phyloP scores from a whole-genome alignment of 2,329 filamentous ascomycete genomes.

The Mycosphaerella sp. region DNA sequence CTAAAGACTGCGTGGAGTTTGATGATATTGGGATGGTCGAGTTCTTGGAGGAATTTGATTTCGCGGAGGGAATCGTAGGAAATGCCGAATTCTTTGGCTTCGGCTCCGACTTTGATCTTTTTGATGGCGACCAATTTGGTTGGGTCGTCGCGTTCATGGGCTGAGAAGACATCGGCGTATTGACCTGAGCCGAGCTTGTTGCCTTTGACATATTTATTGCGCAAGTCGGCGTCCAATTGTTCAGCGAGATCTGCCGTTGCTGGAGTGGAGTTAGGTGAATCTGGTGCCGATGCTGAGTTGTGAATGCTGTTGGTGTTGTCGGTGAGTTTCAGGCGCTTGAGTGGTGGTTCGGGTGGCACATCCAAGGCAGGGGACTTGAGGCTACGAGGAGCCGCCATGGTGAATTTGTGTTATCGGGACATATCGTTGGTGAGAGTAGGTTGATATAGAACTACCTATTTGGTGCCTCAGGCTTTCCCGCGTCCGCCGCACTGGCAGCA shows the following conservation, averaged over 20 bases:
- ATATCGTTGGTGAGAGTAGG: background rate
- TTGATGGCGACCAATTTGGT: conserved; percentile 79
- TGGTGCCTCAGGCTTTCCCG: background rate
- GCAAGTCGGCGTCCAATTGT: conserved; percentile 48
- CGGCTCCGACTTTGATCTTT: conserved; percentile 81
- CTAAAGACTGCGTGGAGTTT: conserved; percentile 87
- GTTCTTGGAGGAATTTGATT: conserved; percentile 90
- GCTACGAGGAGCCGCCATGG: conserved; percentile 7
- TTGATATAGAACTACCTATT: background rate
- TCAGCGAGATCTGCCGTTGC: conserved; percentile 39
- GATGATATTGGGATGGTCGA: conserved; percentile 93
- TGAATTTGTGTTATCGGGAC: background rate
- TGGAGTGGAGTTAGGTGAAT: conserved; percentile 11
- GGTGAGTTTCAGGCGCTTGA: conserved; percentile 30
- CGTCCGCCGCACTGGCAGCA: conserved; percentile 20
- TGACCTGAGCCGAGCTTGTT: conserved; percentile 94
- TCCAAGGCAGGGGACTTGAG: conserved; percentile 31
- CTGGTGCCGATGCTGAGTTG: conserved; percentile 14
- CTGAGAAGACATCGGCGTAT: conserved; percentile 91
- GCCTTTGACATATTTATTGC: conserved; percentile 85
- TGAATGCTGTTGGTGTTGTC: conserved; percentile 4
- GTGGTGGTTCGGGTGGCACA: conserved; percentile 31
- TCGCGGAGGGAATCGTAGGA: conserved; percentile 92
- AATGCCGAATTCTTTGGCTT: conserved; percentile 78
- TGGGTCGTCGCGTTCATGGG: conserved; percentile 68